Percentiles rank a stretch among this genome's conserved stretches.
Evolutionary conservation across 2,329 filamentous ascomycete species (phyloP).

Genomic region (Trichophyton equinum): DNA sequence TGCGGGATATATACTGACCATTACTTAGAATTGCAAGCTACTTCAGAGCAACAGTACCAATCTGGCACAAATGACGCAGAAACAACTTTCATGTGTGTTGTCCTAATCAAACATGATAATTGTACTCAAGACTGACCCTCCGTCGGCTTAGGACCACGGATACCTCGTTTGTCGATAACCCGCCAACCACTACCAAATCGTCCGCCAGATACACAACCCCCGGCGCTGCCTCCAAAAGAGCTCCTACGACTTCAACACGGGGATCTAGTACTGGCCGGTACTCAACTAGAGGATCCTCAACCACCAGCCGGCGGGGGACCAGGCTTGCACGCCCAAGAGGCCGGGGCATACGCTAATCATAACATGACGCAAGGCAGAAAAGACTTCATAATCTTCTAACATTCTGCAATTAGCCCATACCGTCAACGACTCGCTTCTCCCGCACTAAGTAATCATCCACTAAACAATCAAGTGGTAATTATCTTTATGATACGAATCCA

Average conservation of each 20-base stretch:
- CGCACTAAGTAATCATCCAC: too few species aligned
- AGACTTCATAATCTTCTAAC: background rate
- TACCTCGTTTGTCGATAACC: slow-evolving; percentile 81
- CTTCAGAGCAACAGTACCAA: background rate
- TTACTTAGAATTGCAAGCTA: background rate
- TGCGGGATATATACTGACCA: background rate
- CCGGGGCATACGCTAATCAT: slow-evolving; percentile 26
- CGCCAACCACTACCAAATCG: slow-evolving; percentile 43
- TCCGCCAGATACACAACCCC: slow-evolving; percentile 22
- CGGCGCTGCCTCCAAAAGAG: slow-evolving; percentile 16
- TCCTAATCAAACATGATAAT: background rate
- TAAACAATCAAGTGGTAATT: too few species aligned
- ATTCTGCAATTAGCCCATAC: too few species aligned
- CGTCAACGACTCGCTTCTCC: too few species aligned
- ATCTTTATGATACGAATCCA: too few species aligned
- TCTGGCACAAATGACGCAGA: slow-evolving; percentile 44
- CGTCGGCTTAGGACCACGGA: slow-evolving; percentile 70
- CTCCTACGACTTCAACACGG: slow-evolving; percentile 15
- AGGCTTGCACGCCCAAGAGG: slow-evolving; percentile 27
- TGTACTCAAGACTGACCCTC: slow-evolving; percentile 89
- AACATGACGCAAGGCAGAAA: background rate
- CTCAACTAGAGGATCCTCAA: slow-evolving; percentile 23
- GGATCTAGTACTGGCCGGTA: slow-evolving; percentile 24
- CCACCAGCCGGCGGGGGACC: slow-evolving; percentile 19
- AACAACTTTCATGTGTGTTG: slow-evolving; percentile 67